Conservation (phyloP, 495 filamentous ascomycete genomes). For the Xylaria intraflava region DNA sequence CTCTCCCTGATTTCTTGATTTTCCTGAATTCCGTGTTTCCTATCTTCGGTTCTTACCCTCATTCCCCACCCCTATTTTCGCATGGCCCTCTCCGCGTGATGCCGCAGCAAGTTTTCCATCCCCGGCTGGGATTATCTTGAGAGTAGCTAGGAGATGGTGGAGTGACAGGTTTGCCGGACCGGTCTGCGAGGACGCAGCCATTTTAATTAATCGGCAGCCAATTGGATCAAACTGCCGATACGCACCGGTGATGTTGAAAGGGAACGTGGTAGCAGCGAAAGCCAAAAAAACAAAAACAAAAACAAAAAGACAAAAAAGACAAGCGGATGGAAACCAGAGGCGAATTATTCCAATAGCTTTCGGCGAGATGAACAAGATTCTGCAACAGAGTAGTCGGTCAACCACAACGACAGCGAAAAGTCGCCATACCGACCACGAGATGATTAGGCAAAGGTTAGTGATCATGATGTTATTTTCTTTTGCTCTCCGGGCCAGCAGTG, state of each 20-base stretch:
- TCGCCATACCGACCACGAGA: neutral
- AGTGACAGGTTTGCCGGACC: constrained; percentile 8
- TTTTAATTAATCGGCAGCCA: constrained; percentile 15
- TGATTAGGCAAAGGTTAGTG: constrained; percentile 8
- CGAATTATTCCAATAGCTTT: constrained; percentile 3
- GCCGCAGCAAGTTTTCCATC: neutral
- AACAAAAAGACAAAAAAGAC: neutral
- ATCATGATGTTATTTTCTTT: constrained; percentile 5
- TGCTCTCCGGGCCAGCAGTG: neutral
- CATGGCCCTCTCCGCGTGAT: neutral
- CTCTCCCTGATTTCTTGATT: neutral
- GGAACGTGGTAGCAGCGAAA: constrained; percentile 11
- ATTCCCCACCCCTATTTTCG: neutral
- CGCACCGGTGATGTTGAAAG: constrained; percentile 8
- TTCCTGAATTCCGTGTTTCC: neutral
- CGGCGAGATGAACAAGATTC: neutral
- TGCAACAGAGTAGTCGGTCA: constrained; percentile 4
- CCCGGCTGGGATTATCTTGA: constrained; percentile 1
- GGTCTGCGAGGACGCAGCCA: constrained; percentile 13
- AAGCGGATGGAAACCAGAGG: constrained; percentile 1
- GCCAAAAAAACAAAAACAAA: constrained; percentile 1
- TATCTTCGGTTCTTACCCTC: neutral
- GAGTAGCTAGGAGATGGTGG: constrained; percentile 6
- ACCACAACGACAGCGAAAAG: neutral
- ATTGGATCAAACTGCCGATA: constrained; percentile 7